Base-by-base conservation (phyloP, 176 grass and related monocot species). In the Echinochloa phyllopogon region DNA sequence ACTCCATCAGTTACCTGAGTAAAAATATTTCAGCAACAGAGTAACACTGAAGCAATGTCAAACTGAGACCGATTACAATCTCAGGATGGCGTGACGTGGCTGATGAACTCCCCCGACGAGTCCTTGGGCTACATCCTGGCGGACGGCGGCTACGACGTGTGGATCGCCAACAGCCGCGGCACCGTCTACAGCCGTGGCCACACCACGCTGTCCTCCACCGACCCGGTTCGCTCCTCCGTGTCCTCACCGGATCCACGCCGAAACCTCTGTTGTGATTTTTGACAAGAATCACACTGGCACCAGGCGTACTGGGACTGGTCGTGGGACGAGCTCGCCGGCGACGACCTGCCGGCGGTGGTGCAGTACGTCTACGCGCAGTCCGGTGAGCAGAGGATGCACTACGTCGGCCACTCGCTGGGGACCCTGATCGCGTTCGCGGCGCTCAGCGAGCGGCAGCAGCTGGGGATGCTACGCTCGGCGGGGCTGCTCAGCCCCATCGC, bases 261-360 rank as follows among this genome's bases (percentile, higher is more conserved):
- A n/a, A n/a, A n/a, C n/a, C n/a, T n/a, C n/a, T n/a, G n/a, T n/a
- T 53, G 51, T 53, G 5, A 53, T 53, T 17, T 53, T 53, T 53
- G 17, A 7, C 17, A 53, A 53, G 51, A 3, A 53, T 53, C 51
- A 7, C 14, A n/a, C n/a, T n/a, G n/a, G n/a, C 8, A 5, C 14
- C 49, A 86, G 90, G 85, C 81, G 29, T 93, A 93, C 61, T 93
- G 91, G 88, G 53, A 84, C 50, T 93, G 91, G 91, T 88, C 85
- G 13, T 93, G 88, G 91, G 91, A 93, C 74, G 91, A 93, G 77
- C 55, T 93, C 11, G 85, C 82, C 37, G 60, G 47, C n/a, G 72
- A 87, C 33, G 91, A 93, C 39, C 71, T 93, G 6, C 51, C 85
- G 3, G 81, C 91, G 4, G 86, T 79, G 9, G 76, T 85, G 38